These are phyloP conservation scores for Annulohypoxylon stygium DNA, from an alignment of 495 filamentous ascomycete genomes.

Conservation along the genomic window DNA sequence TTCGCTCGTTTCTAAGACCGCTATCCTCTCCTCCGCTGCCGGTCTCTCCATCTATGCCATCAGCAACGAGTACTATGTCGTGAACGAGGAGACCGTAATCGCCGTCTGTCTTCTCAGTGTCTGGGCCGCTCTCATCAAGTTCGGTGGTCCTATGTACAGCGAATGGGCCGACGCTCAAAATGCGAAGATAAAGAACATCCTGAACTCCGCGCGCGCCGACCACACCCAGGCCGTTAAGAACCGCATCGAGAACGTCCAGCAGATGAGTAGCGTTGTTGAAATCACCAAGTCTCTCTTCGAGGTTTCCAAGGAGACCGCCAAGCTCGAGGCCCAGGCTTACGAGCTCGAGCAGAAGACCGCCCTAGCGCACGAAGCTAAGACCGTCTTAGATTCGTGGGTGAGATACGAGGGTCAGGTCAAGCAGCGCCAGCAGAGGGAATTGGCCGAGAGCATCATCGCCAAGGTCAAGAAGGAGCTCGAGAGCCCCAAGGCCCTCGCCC, in stretches of 20 bases:
- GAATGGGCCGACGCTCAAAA: conserved; percentile 91
- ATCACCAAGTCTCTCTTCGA: conserved; percentile 97
- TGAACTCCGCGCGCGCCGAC: conserved; percentile 92
- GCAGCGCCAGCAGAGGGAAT: conserved; percentile 96
- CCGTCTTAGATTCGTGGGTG: conserved; percentile 97
- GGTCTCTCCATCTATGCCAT: conserved; percentile 93
- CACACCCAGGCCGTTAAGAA: conserved; percentile 95
- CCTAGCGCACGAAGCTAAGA: conserved; percentile 90
- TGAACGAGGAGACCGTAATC: conserved; percentile 97
- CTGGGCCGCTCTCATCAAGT: conserved; percentile 90
- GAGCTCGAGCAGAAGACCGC: conserved; percentile 96
- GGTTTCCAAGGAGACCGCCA: conserved; percentile 99
- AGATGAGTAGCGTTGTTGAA: conserved; percentile 92
- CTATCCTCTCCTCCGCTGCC: conserved; percentile 92
- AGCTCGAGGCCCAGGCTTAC: conserved; percentile 93
- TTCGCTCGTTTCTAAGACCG: conserved; percentile 91
- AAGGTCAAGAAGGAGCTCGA: conserved; percentile 99
- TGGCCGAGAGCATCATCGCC: conserved; percentile 89
- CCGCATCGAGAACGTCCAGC: conserved; percentile 91
- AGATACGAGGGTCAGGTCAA: conserved; percentile 98
- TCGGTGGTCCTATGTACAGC: conserved; percentile 89
- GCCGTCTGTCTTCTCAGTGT: conserved; percentile 89
- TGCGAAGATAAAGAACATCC: conserved; percentile 88
- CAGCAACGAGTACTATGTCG: conserved; percentile 98
- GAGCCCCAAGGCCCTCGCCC: conserved; percentile 93